Conservation (phyloP, 768 basidiomycete species). For the Rhizopogon sp. region DNA sequence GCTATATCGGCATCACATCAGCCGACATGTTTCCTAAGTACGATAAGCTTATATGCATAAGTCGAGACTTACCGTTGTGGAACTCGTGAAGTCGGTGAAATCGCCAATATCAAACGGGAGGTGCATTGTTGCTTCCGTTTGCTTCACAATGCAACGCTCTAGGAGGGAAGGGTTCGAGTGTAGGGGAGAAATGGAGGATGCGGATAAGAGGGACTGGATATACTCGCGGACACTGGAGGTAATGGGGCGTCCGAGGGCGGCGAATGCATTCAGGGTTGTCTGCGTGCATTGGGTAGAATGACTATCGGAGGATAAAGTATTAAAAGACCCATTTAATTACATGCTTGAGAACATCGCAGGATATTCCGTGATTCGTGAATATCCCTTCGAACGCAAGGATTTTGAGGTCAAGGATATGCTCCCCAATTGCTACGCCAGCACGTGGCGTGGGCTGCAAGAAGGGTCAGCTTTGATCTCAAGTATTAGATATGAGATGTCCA, state of each 20-base stretch:
- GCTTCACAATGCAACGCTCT: not conserved
- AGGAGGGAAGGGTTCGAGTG: not conserved
- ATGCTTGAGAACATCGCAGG: not conserved
- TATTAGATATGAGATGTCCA: not conserved
- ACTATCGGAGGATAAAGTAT: not conserved
- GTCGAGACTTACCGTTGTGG: not conserved
- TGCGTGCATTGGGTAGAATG: not conserved
- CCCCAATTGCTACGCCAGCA: not conserved
- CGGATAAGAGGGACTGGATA: not conserved
- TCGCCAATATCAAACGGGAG: slow-evolving; percentile 2
- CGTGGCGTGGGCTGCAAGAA: not conserved
- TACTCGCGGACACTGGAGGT: not conserved
- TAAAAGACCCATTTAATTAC: not conserved
- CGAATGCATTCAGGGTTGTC: slow-evolving; percentile 2
- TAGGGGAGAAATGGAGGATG: not conserved
- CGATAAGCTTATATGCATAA: not conserved
- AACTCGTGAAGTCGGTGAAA: slow-evolving; percentile 2
- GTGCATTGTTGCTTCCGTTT: not conserved
- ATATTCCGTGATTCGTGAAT: not conserved
- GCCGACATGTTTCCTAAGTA: not conserved
- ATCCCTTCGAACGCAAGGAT: not conserved
- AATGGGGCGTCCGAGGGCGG: not conserved
- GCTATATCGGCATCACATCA: not conserved
- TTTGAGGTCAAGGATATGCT: slow-evolving; percentile 1
- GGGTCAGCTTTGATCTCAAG: not conserved